Conservation (phyloP, 2,329 filamentous ascomycete genomes). For the Botrytis galanthina region DNA sequence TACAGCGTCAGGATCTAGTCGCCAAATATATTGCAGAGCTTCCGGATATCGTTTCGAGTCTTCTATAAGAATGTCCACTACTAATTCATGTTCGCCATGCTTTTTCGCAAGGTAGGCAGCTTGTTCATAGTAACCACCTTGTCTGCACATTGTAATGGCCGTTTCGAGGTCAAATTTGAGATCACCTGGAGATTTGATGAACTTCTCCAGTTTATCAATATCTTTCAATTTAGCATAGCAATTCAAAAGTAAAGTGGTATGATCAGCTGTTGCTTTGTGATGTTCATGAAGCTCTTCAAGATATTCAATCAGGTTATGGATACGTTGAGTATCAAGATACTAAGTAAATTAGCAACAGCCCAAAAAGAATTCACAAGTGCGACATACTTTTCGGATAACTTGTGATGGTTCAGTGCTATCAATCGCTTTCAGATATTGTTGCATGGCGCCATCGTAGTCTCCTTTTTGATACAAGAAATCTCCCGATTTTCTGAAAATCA, state of each 20-base stretch:
- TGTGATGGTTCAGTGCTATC: conserved; percentile 95
- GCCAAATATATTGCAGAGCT: conserved; percentile 88
- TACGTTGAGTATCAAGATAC: conserved; percentile 95
- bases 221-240: conserved; percentile 99
- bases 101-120: conserved; percentile 93
- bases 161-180: conserved; percentile 97
- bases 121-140: conserved; percentile 95
- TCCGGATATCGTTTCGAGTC: conserved; percentile 89
- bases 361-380: background rate
- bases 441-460: conserved; percentile 98
- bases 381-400: conserved; percentile 78
- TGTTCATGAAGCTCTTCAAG: conserved; percentile 95
- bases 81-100: conserved; percentile 88
- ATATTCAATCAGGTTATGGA: conserved; percentile 96
- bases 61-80: conserved; percentile 93
- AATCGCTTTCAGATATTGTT: conserved; percentile 94
- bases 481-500: conserved; percentile 90
- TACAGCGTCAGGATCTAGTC: conserved; percentile 74
- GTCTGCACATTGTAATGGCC: conserved; percentile 94
- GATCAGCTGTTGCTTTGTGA: conserved; percentile 87
- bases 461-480: conserved; percentile 93
- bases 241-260: conserved; percentile 90
- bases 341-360: conserved; percentile 42
- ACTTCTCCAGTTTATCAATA: conserved; percentile 90
- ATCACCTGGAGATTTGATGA: conserved; percentile 93